Base-by-base conservation (phyloP, 768 basidiomycete genomes). In the Coprinellus micaceus region DNA sequence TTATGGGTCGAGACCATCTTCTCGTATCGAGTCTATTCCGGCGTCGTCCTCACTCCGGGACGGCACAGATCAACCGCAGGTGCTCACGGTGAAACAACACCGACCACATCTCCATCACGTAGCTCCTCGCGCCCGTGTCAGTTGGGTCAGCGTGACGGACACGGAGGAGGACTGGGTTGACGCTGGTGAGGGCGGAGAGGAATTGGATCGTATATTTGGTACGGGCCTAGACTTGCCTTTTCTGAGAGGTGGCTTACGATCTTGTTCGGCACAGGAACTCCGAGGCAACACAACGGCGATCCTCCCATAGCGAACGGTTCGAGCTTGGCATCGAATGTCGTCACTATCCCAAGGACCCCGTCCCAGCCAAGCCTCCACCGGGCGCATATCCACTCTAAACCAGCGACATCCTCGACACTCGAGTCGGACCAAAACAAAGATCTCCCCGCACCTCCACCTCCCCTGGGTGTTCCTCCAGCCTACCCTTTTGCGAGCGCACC, bases 91-190 rank as follows among this genome's bases (percentile, higher is more conserved):
- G 21, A 21, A 15, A n/a, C 46, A 56, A 47, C 26, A 50, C 21
- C 15, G 22, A n/a, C 47, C 47, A 11, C 47, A 48, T 15, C 26
- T 48, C 1, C 47, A 48, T 7, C 49, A 51, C 33, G 49, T 51
- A 13, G 49, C 49, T 3, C 49, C 49, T 12, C 30, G 30, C 19
- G 37, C 25, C 3, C 50, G 56, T 2, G 56, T 25, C 3, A 52
- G 50, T 22, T 52, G 49, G 56, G 41, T 39, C 13, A 57, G 56
- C 29, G 24, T 43, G 17, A 36, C 28, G 11, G 51, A 26, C 37
- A 48, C 37, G 41, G 56, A 57, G 10, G 39, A 57, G 17, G 55
- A 57, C 41, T 57, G 56, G 56, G 50, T 30, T 2, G 56, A 57
- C 30, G 56, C 56, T 9, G 43, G 51, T 21, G 56, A 57, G 29